Evolutionary conservation across 805 yeast genomes (phyloP).

Genomic region (Suhomyces vadensis): DNA sequence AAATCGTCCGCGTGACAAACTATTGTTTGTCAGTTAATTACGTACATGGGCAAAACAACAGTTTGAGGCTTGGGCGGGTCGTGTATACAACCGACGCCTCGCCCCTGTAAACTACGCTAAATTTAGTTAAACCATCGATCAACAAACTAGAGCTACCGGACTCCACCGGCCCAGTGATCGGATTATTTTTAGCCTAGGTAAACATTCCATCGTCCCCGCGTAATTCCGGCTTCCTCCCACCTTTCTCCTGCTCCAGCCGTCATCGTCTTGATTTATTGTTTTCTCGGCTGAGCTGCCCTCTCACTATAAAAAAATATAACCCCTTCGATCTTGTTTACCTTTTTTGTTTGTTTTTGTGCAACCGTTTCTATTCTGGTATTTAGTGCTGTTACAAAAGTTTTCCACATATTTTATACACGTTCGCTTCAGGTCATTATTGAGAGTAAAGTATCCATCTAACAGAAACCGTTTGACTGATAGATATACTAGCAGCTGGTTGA

Average conservation of each 20-base stretch:
- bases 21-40: background rate
- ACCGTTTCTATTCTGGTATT: background rate
- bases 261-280: background rate
- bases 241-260: too few species aligned
- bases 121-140: background rate
- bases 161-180: too few species aligned
- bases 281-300: background rate
- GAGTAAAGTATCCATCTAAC: background rate
- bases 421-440: background rate
- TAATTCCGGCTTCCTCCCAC: too few species aligned
- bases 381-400: slow-evolving; percentile 2
- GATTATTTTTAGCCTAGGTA: too few species aligned
- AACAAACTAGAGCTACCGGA: too few species aligned
- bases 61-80: background rate
- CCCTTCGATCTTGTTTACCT: slow-evolving; percentile 2
- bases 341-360: slow-evolving; percentile 1
- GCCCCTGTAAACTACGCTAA: background rate
- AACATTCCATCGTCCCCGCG: too few species aligned
- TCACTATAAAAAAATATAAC: background rate
- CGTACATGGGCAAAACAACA: background rate
- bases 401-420: background rate
- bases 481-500: background rate
- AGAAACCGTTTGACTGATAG: background rate
- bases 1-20: background rate
- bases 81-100: background rate